Evolutionary conservation across 345 rosid species (phyloP).

Genomic region (Leavenworthia alabamica): DNA sequence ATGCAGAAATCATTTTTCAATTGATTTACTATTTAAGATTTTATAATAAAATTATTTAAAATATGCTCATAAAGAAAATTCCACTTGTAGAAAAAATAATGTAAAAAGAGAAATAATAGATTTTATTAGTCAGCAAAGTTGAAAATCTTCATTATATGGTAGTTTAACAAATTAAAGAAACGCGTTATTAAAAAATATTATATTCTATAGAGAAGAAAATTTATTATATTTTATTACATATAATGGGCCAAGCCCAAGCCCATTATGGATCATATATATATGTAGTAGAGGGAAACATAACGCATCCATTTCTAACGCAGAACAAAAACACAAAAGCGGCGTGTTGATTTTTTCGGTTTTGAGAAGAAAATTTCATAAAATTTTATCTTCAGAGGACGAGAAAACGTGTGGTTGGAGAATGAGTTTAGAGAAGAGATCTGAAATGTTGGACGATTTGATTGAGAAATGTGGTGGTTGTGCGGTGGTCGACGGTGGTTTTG

Average conservation of each 20-base stretch:
- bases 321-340: constrained; percentile 5
- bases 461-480: constrained; percentile 80
- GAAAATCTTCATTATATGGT: not conserved
- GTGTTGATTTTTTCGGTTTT: constrained; percentile 20
- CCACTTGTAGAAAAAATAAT: not conserved
- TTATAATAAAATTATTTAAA: too few species aligned
- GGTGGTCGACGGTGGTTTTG: constrained; percentile 89
- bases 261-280: constrained; percentile 20
- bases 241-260: constrained; percentile 28
- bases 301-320: constrained; percentile 13
- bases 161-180: constrained; percentile 20
- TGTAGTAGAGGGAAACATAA: constrained; percentile 17
- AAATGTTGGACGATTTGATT: constrained; percentile 58
- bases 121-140: constrained; percentile 18
- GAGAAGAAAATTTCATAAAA: not conserved
- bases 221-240: not conserved
- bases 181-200: constrained; percentile 15
- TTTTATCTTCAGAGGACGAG: not conserved
- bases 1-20: too few species aligned
- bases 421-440: constrained; percentile 39
- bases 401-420: constrained; percentile 15
- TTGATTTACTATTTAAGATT: too few species aligned
- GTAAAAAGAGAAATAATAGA: not conserved
- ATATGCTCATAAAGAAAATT: too few species aligned
- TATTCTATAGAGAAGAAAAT: not conserved